Base-by-base conservation (phyloP, 805 yeast species). In the Zygotorulaspora danielsina region DNA sequence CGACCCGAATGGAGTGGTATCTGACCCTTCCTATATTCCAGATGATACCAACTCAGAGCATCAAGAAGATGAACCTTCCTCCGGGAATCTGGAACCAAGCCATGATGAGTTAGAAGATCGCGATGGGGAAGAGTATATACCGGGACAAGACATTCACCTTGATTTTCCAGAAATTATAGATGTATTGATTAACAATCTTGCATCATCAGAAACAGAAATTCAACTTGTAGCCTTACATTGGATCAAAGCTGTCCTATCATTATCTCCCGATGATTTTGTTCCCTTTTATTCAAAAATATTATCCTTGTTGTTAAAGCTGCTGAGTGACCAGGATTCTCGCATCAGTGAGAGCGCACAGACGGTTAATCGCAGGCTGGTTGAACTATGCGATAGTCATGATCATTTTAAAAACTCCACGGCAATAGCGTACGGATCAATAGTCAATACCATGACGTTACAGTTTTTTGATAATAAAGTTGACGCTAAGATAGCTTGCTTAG, bases 161-260 rank as follows among this genome's bases (percentile, higher is more conserved):
- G 90, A 88, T 63, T 85, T 78, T 52, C 78, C 90, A 4, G 81
- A 78, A 48, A 80, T 90, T 31, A 80, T 88, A 24, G 86, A 81
- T 34, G 86, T 90, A 28, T 61, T 93, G 34, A 76, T 90, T n/a
- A 76, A 87, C 2, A 85, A 86, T 46, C 68, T 93, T 36, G 85
- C 84, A 45, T 77, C 81, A 2, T 72, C 83, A 1, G 87, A 79
- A 44, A 76, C 75, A 31, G 85, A 85, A 50, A 84, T 89, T 32
- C 94, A 86, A 59, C 61, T 80, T 21, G 84, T 84, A 3, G 86
- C 86, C 0, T 67, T 90, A 35, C 76, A 78, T 33, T 93, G 98
- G 98, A 64, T 93, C 11, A 79, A 76, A 39, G 79, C 79, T 12
- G 67, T 93, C 22, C 63, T 93, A 18, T 76, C 75, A 11, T 77